Evolutionary conservation across 768 basidiomycete genomes (phyloP).

Genomic region (Peribolospora kevripleyi): DNA sequence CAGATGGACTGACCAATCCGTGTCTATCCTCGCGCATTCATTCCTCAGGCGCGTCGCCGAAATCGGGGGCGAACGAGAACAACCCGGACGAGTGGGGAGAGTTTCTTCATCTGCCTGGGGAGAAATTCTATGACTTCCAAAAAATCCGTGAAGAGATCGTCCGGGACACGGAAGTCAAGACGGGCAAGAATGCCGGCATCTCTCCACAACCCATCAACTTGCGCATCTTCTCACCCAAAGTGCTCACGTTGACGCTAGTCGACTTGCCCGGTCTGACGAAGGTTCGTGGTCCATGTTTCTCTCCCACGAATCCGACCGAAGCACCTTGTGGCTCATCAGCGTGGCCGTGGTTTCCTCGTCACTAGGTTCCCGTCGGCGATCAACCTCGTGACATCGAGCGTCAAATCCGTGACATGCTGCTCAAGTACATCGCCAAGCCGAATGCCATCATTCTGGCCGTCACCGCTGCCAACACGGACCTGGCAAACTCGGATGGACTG

Average conservation of each 20-base stretch:
- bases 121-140: conserved; percentile 93
- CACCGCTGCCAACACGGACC: conserved; percentile 80
- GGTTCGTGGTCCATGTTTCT: conserved; percentile 5
- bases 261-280: conserved; percentile 75
- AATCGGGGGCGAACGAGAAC: conserved; percentile 42
- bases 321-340: not conserved
- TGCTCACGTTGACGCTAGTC: conserved; percentile 87
- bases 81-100: conserved; percentile 97
- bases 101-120: conserved; percentile 75
- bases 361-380: conserved; percentile 48
- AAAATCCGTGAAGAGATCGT: conserved; percentile 94
- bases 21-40: not conserved
- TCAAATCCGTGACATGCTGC: conserved; percentile 87
- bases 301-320: not conserved
- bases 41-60: conserved; percentile 9
- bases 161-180: conserved; percentile 92
- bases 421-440: conserved; percentile 83
- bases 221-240: conserved; percentile 89
- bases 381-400: conserved; percentile 94
- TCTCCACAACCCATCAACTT: conserved; percentile 93
- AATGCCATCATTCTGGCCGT: conserved; percentile 93
- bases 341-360: conserved; percentile 7
- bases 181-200: conserved; percentile 88
- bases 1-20: conserved; percentile 1
- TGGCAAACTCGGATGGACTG: conserved; percentile 94